Evolutionary conservation across 2,329 filamentous ascomycete species (phyloP).

Genomic region (Graphium sp.): DNA sequence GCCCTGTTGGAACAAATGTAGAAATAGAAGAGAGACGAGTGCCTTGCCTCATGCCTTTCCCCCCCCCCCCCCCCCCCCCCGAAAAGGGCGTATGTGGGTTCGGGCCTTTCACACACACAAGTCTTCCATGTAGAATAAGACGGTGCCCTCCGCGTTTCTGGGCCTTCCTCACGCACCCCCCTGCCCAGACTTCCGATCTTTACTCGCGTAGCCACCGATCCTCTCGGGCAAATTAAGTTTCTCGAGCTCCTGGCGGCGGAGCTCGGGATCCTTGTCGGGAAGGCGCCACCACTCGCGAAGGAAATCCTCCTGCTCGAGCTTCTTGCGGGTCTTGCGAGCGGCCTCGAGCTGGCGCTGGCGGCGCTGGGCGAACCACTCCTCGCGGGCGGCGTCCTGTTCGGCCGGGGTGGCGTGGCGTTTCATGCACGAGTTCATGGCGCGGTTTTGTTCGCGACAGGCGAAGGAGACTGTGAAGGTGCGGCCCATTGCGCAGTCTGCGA

Average conservation of each 20-base stretch:
- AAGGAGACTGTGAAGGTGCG: conserved; percentile 81
- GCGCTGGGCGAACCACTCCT: conserved; percentile 79
- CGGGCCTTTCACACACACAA: background rate
- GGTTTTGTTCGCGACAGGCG: conserved; percentile 63
- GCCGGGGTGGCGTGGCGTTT: conserved; percentile 65
- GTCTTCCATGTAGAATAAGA: background rate
- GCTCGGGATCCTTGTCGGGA: conserved; percentile 35
- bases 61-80: no score
- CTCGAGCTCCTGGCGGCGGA: conserved; percentile 31
- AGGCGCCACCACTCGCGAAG: conserved; percentile 53
- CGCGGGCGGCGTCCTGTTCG: conserved; percentile 74
- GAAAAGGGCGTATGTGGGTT: no score
- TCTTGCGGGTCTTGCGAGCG: conserved; percentile 41
- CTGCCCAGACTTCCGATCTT: conserved; percentile 12
- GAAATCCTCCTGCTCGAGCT: conserved; percentile 46
- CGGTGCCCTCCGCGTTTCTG: background rate
- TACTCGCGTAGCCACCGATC: conserved; percentile 33
- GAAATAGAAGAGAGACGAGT: no score
- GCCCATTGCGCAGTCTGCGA: conserved; percentile 75
- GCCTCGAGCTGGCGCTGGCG: conserved; percentile 52
- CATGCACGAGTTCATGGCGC: conserved; percentile 92
- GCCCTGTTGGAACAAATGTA: no score
- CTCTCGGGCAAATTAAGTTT: conserved; percentile 31
- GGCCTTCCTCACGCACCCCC: conserved; percentile 1
- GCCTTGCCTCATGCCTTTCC: no score